Base-by-base conservation (phyloP, 2,329 filamentous ascomycete genomes). In the Xylaria multiplex region DNA sequence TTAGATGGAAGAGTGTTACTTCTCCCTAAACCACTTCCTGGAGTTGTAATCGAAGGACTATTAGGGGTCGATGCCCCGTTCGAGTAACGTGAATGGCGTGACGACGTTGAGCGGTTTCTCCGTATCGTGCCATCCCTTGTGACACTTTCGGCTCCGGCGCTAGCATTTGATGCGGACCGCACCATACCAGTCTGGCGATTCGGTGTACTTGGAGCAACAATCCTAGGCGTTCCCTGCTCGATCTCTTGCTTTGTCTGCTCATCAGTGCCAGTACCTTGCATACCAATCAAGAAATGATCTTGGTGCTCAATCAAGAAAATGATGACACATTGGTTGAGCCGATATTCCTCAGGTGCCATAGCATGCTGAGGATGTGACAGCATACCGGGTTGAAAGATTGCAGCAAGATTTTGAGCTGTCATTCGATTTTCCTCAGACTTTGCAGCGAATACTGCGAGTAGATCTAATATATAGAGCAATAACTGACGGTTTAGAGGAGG, bases 261-360 rank as follows among this genome's bases (percentile, higher is more conserved):
- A 76, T 97, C 94, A n/a, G 94, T 92, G n/a, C 89, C 94, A n/a
- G 94, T 97, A 50, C 96, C 96, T 76, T 93, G 93, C 96, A 99
- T 99, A 62, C 96, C 96, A 70, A 99, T 96, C 70, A 99, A 83
- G 83, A 99, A 99, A 79, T 97, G 93, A 75, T 99, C 96, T 78
- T 99, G 96, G 74, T 99, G 97, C 77, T 98, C 94, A 71, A 99
- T 99, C 72, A 99, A 82, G 79, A 99, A 99, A 57, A 99, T 97
- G 69, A 99, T 86, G 22, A 99, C 95, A 74, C 96, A 95, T 83
- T 99, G 96, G 77, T 96, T 98, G 6, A 99, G 83, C 37, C 93
- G 90, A 77, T 99, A 99, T 76, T 98, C 95, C 64, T 92, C 88
- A 0, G 96, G 96, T 0, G 93, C 90, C 95, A 99, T 98, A 75